Percentiles rank a stretch among this genome's conserved stretches.
Conservation (phyloP, 176 grass and related monocot genomes). For the Carex kokanica region DNA sequence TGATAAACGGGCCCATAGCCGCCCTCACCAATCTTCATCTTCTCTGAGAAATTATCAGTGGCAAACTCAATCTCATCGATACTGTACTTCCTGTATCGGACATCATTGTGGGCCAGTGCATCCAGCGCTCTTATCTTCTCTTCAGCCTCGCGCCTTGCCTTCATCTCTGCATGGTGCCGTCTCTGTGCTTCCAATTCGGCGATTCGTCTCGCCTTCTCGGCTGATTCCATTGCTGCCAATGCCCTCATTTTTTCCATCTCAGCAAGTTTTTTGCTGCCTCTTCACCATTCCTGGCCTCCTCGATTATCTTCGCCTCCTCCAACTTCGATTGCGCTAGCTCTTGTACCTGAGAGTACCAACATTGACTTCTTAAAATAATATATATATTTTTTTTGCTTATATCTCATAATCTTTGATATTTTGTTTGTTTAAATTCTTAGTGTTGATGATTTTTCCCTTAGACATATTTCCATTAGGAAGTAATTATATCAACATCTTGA, state of each 20-base stretch:
- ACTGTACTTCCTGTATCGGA: slow-evolving; percentile 71
- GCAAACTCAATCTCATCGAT: slow-evolving; percentile 85
- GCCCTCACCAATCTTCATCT: slow-evolving; percentile 84
- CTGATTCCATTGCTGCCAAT: slow-evolving; percentile 67
- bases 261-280: slow-evolving; percentile 56
- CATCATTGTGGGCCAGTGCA: slow-evolving; percentile 52
- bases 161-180: slow-evolving; percentile 71
- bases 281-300: slow-evolving; percentile 59
- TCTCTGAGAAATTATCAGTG: slow-evolving; percentile 73
- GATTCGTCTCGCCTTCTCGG: slow-evolving; percentile 64
- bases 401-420: not conserved
- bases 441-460: not conserved
- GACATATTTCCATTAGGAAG: not conserved
- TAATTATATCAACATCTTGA: not conserved
- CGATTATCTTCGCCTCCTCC: slow-evolving; percentile 61
- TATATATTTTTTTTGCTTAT: not conserved
- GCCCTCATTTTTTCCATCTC: slow-evolving; percentile 85
- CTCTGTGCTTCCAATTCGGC: slow-evolving; percentile 76
- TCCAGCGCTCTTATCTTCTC: slow-evolving; percentile 71
- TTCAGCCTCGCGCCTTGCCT: slow-evolving; percentile 66
- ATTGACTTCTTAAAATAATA: not conserved
- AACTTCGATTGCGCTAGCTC: slow-evolving; percentile 66
- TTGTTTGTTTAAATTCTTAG: not conserved
- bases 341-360: slow-evolving; percentile 37
- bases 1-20: slow-evolving; percentile 93